These are phyloP conservation scores for Globisporangium orthogonon DNA, from an alignment of 352 stramenopile species.

Conservation along the genomic window DNA sequence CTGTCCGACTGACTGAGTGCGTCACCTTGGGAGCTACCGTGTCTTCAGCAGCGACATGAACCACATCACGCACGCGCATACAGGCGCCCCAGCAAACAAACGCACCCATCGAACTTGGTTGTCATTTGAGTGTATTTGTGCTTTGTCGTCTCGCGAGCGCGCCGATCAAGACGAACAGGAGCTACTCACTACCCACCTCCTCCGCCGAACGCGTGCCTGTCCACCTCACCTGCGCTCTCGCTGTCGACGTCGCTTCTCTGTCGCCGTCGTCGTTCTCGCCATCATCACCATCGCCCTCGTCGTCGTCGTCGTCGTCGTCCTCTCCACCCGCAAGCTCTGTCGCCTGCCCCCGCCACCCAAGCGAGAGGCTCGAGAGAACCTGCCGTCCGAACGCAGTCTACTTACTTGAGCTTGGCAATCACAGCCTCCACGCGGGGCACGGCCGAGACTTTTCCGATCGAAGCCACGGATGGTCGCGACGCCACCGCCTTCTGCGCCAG, in stretches of 20 bases:
- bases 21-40: too few relatives aligned
- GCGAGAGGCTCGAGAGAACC: background rate
- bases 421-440: conserved; percentile 73
- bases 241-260: background rate
- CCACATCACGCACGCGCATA: background rate
- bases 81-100: background rate
- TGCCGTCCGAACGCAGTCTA: conserved; percentile 7
- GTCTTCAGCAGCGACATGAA: too few relatives aligned
- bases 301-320: background rate
- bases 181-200: background rate
- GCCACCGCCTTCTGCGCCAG: conserved; percentile 72
- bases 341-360: too few relatives aligned
- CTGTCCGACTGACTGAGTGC: background rate
- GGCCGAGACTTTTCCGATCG: conserved; percentile 60
- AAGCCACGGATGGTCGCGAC: conserved; percentile 65
- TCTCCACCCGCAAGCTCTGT: too few relatives aligned
- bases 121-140: conserved; percentile 3
- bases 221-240: background rate
- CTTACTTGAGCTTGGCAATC: conserved; percentile 75
- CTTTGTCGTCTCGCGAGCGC: background rate
- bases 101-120: background rate
- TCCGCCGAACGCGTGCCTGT: background rate
- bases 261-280: background rate
- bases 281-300: background rate
- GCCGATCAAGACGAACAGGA: background rate